Conservation (phyloP, 2,329 filamentous ascomycete species). For the Xylariaceae sp. region DNA sequence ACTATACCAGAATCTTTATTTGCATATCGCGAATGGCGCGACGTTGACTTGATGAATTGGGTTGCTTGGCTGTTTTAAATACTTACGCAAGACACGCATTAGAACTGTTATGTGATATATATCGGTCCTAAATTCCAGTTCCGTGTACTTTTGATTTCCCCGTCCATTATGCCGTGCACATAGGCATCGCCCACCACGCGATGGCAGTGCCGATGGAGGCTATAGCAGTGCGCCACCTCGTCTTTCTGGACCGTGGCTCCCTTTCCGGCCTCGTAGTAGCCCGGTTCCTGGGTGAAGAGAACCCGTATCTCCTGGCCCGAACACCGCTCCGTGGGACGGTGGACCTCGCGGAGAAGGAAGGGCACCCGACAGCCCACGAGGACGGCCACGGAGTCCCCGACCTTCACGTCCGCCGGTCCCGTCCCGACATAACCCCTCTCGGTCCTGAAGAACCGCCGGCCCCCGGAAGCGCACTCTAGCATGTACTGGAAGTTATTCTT, state of each 20-base stretch:
- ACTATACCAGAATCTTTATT: too few relatives aligned
- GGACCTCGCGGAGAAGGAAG: conserved; percentile 13
- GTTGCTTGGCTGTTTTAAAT: too few relatives aligned
- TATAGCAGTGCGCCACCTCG: conserved; percentile 2
- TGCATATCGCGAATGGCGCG: too few relatives aligned
- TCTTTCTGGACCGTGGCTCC: conserved; percentile 4
- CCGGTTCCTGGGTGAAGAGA: conserved; percentile 10
- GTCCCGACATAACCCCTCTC: conserved; percentile 13
- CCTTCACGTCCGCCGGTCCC: conserved; percentile 9
- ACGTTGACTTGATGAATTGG: too few relatives aligned
- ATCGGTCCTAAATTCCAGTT: conserved; percentile 7
- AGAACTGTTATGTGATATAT: conserved; percentile 9
- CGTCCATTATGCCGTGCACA: conserved; percentile 16
- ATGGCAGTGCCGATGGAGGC: conserved; percentile 9
- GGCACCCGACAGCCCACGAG: conserved; percentile 17
- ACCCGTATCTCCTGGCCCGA: conserved; percentile 5
- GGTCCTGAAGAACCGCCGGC: conserved; percentile 18
- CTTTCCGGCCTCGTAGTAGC: conserved; percentile 10
- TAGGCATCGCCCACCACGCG: conserved; percentile 17
- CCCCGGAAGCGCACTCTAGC: conserved; percentile 17
- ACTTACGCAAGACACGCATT: too few relatives aligned
- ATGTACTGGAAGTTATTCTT: conserved; percentile 19
- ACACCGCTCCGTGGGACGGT: conserved; percentile 4
- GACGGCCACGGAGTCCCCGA: conserved; percentile 13
- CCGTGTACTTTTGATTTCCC: neutral